A percentile compares a stretch with the other conserved stretches of the same genome.
These are phyloP conservation scores for Martensiomyces pterosporus DNA, from an alignment of 192 early-diverging fungal species.

Conservation along the genomic window DNA sequence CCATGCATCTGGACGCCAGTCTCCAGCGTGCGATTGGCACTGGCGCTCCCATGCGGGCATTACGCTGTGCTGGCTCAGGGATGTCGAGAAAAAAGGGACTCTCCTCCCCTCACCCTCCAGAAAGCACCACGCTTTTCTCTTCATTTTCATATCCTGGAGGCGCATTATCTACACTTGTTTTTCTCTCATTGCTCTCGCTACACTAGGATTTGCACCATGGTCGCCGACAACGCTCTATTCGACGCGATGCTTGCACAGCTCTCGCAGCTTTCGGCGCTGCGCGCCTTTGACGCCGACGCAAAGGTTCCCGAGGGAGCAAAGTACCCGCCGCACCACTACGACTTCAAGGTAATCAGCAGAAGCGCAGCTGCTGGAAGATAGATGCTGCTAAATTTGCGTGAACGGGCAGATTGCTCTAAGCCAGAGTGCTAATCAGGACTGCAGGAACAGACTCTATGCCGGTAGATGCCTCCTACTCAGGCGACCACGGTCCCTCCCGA, in stretches of 20 bases:
- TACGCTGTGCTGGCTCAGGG: too few relatives aligned
- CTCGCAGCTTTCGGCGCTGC: slow-evolving; percentile 20
- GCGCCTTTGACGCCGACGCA: slow-evolving; percentile 14
- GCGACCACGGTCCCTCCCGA: slow-evolving; percentile 7
- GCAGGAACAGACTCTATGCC: neutral
- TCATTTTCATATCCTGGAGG: neutral
- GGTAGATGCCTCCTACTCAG: slow-evolving; percentile 31
- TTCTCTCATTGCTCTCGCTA: slow-evolving; percentile 1
- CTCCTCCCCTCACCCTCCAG: too few relatives aligned
- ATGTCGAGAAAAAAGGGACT: too few relatives aligned
- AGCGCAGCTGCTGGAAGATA: too few relatives aligned
- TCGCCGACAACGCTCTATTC: slow-evolving; percentile 17
- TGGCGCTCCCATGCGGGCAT: too few relatives aligned
- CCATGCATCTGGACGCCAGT: too few relatives aligned
- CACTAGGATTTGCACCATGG: slow-evolving; percentile 7
- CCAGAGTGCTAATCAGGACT: neutral
- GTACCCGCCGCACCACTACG: slow-evolving; percentile 28
- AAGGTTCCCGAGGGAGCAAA: slow-evolving; percentile 15
- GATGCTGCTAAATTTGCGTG: too few relatives aligned
- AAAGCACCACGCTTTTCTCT: too few relatives aligned
- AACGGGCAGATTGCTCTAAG: too few relatives aligned
- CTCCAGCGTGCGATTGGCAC: too few relatives aligned
- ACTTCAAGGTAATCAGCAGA: slow-evolving; percentile 32
- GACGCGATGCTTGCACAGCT: slow-evolving; percentile 35
- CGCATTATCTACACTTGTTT: neutral